Conservation (phyloP, 179 eudicot genomes). For the Beta corolliflora region DNA sequence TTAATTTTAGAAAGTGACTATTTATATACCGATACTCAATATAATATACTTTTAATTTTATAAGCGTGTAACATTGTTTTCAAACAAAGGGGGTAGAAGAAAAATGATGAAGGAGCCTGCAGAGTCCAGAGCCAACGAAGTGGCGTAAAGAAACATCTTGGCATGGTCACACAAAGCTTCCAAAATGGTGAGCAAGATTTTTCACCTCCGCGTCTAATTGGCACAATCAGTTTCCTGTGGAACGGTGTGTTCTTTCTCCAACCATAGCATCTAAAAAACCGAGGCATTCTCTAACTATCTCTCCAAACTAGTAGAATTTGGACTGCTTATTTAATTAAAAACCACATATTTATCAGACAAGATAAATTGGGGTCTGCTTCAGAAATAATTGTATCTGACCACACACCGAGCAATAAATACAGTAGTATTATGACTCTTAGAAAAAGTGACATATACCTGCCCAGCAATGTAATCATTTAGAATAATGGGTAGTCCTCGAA, state of each 20-base stretch:
- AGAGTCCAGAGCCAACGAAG: neutral
- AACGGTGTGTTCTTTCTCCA: neutral
- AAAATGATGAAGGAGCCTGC: no score
- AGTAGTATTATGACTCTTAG: neutral
- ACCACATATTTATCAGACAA: neutral
- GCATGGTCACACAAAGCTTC: neutral
- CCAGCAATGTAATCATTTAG: constrained; percentile 93
- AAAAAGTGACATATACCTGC: constrained; percentile 56
- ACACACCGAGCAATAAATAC: neutral
- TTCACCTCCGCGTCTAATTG: neutral
- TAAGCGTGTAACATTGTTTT: neutral
- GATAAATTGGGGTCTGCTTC: neutral
- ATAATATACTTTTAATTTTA: no score
- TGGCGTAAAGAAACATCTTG: neutral
- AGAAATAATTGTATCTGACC: neutral
- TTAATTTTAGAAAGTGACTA: neutral
- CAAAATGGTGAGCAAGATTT: neutral
- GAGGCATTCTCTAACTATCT: neutral
- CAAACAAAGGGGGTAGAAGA: neutral
- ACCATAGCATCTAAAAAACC: neutral
- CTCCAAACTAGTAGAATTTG: neutral
- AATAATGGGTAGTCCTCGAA: constrained; percentile 93
- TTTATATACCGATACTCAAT: neutral
- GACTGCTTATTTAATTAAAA: no score
- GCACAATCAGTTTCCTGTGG: neutral